phyloP scores from a whole-genome alignment of 495 filamentous ascomycete species.

The Durotheca rogersii region DNA sequence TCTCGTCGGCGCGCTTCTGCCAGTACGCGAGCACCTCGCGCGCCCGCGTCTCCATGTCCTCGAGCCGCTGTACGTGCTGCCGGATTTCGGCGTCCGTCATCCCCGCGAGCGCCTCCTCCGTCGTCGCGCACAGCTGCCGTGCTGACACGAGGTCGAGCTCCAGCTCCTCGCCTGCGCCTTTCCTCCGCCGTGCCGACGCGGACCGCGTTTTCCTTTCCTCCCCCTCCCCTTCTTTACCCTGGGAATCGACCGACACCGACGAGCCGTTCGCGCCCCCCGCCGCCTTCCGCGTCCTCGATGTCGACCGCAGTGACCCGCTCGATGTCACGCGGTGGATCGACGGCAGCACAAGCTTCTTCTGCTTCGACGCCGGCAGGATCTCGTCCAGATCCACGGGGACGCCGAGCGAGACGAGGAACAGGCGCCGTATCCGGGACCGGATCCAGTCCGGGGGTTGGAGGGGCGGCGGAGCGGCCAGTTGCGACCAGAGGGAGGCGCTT shows the following conservation, averaged over 20 bases:
- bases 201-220: constrained; percentile 40
- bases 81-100: constrained; percentile 75
- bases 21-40: constrained; percentile 84
- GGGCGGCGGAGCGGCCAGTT: constrained; percentile 90
- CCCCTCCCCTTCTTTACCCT: constrained; percentile 49
- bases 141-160: constrained; percentile 77
- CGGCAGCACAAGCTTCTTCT: constrained; percentile 94
- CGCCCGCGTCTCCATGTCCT: constrained; percentile 65
- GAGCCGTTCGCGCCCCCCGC: constrained; percentile 58
- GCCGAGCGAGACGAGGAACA: constrained; percentile 94
- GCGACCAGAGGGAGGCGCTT: constrained; percentile 90
- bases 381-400: constrained; percentile 97
- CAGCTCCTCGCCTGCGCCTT: constrained; percentile 66
- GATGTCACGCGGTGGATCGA: constrained; percentile 66
- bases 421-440: constrained; percentile 88
- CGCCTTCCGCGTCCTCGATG: constrained; percentile 52
- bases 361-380: constrained; percentile 92
- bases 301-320: constrained; percentile 51
- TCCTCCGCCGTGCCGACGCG: constrained; percentile 47
- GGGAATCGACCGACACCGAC: constrained; percentile 56
- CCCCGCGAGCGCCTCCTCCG: constrained; percentile 73
- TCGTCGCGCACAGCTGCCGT: constrained; percentile 76
- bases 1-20: constrained; percentile 79
- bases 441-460: constrained; percentile 98
- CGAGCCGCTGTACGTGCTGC: constrained; percentile 68